phyloP scores from a whole-genome alignment of 352 stramenopile genomes.

The Globisporangium echinulatum region DNA sequence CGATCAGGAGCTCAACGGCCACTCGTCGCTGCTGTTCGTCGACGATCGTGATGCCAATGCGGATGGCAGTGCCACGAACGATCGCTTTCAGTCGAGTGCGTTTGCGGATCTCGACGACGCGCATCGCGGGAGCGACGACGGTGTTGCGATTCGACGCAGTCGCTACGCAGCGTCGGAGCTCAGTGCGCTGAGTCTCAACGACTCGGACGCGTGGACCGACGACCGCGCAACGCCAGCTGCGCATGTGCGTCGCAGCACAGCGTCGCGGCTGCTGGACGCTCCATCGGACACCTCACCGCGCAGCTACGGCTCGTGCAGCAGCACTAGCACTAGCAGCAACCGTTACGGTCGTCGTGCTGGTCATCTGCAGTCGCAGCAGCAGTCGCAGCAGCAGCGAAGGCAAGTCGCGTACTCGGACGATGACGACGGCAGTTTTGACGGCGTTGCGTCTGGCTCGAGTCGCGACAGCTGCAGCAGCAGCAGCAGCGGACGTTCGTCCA shows the following conservation, averaged over 20 bases:
- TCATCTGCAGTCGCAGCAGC: background rate
- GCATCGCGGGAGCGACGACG: slow-evolving; percentile 15
- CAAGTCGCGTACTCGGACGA: slow-evolving; percentile 1
- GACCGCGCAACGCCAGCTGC: slow-evolving; percentile 5
- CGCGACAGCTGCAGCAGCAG: background rate
- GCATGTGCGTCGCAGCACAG: background rate
- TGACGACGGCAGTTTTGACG: background rate
- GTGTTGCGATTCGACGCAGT: slow-evolving; percentile 2
- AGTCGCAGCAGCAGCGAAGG: background rate
- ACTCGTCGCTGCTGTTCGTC: slow-evolving; percentile 43
- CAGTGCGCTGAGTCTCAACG: slow-evolving; percentile 72
- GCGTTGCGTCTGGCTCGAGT: background rate
- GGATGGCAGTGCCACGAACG: too few relatives aligned
- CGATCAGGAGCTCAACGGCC: slow-evolving; percentile 31
- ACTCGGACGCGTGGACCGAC: slow-evolving; percentile 74
- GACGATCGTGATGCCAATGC: slow-evolving; percentile 12
- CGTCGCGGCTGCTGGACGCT: slow-evolving; percentile 2
- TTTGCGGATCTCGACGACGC: background rate
- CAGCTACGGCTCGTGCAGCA: slow-evolving; percentile 3
- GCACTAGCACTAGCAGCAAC: too few relatives aligned
- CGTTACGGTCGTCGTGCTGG: too few relatives aligned
- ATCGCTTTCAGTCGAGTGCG: too few relatives aligned
- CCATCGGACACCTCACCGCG: background rate
- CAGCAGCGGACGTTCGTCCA: background rate
- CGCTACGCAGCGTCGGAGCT: slow-evolving; percentile 35